These are phyloP conservation scores for Komagataella mondaviorum DNA, from an alignment of 805 yeast genomes.

Conservation along the genomic window DNA sequence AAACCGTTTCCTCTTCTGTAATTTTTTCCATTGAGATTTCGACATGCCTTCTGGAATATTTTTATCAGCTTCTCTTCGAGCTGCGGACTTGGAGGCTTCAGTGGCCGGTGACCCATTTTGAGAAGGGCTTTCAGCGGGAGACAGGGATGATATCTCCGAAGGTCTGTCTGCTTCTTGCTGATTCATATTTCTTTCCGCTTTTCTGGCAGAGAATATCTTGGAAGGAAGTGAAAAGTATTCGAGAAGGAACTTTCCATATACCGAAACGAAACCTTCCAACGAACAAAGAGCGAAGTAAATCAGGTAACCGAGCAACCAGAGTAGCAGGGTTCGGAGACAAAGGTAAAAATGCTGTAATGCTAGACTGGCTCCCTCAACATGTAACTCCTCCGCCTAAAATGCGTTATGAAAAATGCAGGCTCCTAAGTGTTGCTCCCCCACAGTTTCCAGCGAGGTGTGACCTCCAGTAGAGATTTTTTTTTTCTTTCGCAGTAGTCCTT, in stretches of 20 bases:
- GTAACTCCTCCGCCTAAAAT: too few species aligned
- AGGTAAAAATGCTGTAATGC: too few species aligned
- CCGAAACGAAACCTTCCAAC: neutral
- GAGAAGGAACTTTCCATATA: neutral
- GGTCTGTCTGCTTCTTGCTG: neutral
- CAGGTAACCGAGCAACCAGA: too few species aligned
- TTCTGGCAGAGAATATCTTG: neutral
- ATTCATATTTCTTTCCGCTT: neutral
- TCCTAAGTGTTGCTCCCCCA: neutral
- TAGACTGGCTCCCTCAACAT: too few species aligned
- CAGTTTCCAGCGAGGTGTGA: neutral
- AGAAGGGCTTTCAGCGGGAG: neutral
- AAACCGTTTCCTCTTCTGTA: neutral
- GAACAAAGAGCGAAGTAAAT: too few species aligned
- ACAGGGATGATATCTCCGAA: neutral
- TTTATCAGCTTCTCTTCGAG: constrained; percentile 35
- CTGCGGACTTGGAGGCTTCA: constrained; percentile 31
- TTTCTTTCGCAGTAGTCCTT: neutral
- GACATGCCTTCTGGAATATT: constrained; percentile 8
- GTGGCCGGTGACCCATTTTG: neutral
- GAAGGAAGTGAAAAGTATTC: neutral
- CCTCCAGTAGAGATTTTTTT: neutral
- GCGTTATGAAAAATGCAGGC: neutral
- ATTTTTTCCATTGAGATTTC: neutral
- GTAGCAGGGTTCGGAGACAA: too few species aligned